Percentiles rank a stretch among this genome's conserved stretches.
Conservation (phyloP, 768 basidiomycete genomes). For the Russula dissimulans region DNA sequence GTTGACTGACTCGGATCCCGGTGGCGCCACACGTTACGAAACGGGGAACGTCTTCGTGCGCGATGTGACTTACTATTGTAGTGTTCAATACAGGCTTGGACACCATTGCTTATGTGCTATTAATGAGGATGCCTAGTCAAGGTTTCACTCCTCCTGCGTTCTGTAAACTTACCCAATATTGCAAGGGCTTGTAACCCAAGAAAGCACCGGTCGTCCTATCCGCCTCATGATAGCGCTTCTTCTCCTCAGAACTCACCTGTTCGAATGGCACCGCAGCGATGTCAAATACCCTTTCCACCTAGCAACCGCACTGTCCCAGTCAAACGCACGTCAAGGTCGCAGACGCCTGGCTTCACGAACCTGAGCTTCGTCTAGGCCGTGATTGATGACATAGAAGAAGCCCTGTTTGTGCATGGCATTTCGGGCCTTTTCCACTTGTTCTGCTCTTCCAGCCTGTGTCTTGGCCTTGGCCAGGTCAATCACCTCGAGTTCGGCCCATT, state of each 20-base stretch:
- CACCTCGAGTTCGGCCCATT: slow-evolving; percentile 7
- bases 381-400: slow-evolving; percentile 43
- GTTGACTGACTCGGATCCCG: neutral
- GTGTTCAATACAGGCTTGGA: slow-evolving; percentile 52
- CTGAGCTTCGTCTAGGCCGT: slow-evolving; percentile 31
- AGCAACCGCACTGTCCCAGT: neutral
- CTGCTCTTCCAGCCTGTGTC: slow-evolving; percentile 25
- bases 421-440: slow-evolving; percentile 24
- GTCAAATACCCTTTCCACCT: slow-evolving; percentile 28
- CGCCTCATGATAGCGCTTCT: slow-evolving; percentile 23
- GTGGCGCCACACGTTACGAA: neutral
- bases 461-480: slow-evolving; percentile 27
- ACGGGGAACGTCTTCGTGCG: slow-evolving; percentile 8
- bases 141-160: no score
- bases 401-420: slow-evolving; percentile 27
- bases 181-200: slow-evolving; percentile 44
- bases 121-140: neutral
- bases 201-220: slow-evolving; percentile 36
- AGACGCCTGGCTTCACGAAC: neutral
- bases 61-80: slow-evolving; percentile 50
- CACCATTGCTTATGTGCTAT: slow-evolving; percentile 52
- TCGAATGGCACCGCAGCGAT: slow-evolving; percentile 29
- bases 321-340: neutral
- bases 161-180: slow-evolving; percentile 39
- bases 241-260: slow-evolving; percentile 28